phyloP scores from a whole-genome alignment of 1,284 basidiomycete genomes.

The Apiotrichum siamense region DNA sequence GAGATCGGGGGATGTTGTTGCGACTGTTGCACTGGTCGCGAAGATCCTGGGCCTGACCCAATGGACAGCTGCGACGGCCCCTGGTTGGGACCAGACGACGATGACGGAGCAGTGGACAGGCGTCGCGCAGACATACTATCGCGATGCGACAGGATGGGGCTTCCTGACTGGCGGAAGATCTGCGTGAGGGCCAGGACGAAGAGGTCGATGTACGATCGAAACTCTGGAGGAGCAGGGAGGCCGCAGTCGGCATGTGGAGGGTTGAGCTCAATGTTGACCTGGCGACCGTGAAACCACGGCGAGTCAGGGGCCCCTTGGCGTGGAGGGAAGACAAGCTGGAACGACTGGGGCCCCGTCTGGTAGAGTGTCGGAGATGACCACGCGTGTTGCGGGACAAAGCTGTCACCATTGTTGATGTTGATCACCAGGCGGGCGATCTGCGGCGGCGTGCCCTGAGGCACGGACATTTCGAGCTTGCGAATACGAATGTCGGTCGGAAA shows the following conservation, averaged over 20 bases:
- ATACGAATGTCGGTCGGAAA: background rate
- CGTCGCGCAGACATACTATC: too few relatives aligned
- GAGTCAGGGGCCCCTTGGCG: background rate
- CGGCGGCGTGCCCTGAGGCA: background rate
- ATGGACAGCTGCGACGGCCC: too few relatives aligned
- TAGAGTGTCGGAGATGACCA: background rate
- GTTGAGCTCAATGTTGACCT: slow-evolving; percentile 1
- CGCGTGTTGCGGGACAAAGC: background rate
- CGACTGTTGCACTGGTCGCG: too few relatives aligned
- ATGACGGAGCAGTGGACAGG: too few relatives aligned
- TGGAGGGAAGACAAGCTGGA: background rate
- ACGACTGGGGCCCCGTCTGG: background rate
- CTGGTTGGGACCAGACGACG: too few relatives aligned
- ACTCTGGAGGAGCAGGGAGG: background rate
- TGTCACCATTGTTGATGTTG: background rate
- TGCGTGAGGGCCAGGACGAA: background rate
- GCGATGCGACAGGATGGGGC: background rate
- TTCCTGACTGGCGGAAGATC: background rate
- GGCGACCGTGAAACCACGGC: background rate
- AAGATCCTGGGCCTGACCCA: background rate
- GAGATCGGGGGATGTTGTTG: too few relatives aligned
- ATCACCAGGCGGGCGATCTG: background rate
- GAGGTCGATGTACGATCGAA: slow-evolving; percentile 1
- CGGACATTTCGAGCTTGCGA: background rate
- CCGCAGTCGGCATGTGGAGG: background rate